phyloP scores from a whole-genome alignment of 352 stramenopile species.

The Pythium periplocum region DNA sequence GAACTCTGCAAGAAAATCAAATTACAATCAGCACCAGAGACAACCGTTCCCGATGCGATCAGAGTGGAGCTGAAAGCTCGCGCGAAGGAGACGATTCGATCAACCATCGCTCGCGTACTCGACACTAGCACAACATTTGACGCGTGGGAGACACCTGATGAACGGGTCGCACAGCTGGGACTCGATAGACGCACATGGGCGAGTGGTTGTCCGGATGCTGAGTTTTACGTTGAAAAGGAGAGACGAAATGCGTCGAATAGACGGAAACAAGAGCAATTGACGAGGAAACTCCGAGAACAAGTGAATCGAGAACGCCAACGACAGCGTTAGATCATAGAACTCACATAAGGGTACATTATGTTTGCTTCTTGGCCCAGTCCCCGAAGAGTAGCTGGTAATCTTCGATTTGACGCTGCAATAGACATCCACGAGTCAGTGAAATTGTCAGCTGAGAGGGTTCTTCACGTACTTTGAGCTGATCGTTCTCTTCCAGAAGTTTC shows the following conservation, averaged over 20 bases:
- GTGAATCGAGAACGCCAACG: too few species aligned
- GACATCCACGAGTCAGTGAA: constrained; percentile 1
- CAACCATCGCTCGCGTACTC: constrained; percentile 23
- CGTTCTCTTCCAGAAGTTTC: constrained; percentile 70
- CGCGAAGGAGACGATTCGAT: constrained; percentile 8
- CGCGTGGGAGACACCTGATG: constrained; percentile 38
- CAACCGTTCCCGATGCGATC: neutral
- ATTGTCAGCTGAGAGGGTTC: constrained; percentile 1
- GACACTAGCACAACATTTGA: constrained; percentile 23
- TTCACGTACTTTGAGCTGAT: constrained; percentile 52
- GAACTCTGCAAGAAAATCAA: constrained; percentile 12
- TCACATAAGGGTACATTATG: constrained; percentile 21
- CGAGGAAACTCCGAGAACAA: too few species aligned
- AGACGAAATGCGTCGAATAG: too few species aligned
- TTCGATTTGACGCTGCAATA: constrained; percentile 48
- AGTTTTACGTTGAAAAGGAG: constrained; percentile 23
- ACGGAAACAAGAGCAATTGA: too few species aligned
- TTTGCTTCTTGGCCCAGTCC: constrained; percentile 81
- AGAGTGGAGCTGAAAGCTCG: neutral
- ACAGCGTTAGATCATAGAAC: neutral
- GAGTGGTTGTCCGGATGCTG: constrained; percentile 40
- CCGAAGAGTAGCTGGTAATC: constrained; percentile 81
- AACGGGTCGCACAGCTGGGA: constrained; percentile 32
- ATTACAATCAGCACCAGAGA: neutral
- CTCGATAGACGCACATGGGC: constrained; percentile 33